Evolutionary conservation across 2,329 filamentous ascomycete species (phyloP), one percentile per base, ranked within the genome.

Genomic region (Kalmusia sp.): DNA sequence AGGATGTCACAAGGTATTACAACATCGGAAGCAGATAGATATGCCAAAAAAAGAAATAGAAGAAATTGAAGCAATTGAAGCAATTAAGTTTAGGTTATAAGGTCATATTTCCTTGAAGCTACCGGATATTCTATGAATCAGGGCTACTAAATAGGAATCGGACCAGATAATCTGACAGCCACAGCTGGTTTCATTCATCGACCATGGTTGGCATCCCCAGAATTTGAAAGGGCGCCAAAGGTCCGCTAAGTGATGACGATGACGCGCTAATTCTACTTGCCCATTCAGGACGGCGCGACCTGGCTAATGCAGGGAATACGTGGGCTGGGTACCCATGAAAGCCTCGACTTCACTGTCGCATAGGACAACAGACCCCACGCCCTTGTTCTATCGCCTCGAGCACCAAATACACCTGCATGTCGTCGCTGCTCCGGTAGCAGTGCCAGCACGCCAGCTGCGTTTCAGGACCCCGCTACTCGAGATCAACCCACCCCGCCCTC

Each of bases 361-460:
- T 55, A 60, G 51, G 53, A 61, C 65, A 69, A 69, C 69, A 70
- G 60, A 60, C 56, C 55, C 52, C 60, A 52, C 49, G 37, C 50
- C 45, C 33, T 30, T 48, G 44, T 47, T 49, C 34, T 40, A 28
- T 37, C 34, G 41, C 38, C 38, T 22, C 22, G 19, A 28, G 24
- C 46, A 14, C 25, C 35, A 34, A 45, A 51, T 31, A 48, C 52
- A 38, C 53, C 62, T 68, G 64, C 60, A 73, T 72, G 67, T 64
- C 58, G 56, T 63, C 56, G 56, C 58, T 59, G 47, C 61, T 58
- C 38, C 62, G 62, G 65, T 72, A 72, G 69, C 66, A 67, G 65
- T 68, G 61, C 60, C 54, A 55, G 56, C n/a, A 57, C 60, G 55
- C 58, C 50, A 60, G 62, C 66, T 63, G 60, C 61, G 59, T 62